A percentile compares a stretch with the other conserved stretches of the same genome.
phyloP scores from a whole-genome alignment of 1,139 yeast genomes.

The Sugiyamaella paludigena region DNA sequence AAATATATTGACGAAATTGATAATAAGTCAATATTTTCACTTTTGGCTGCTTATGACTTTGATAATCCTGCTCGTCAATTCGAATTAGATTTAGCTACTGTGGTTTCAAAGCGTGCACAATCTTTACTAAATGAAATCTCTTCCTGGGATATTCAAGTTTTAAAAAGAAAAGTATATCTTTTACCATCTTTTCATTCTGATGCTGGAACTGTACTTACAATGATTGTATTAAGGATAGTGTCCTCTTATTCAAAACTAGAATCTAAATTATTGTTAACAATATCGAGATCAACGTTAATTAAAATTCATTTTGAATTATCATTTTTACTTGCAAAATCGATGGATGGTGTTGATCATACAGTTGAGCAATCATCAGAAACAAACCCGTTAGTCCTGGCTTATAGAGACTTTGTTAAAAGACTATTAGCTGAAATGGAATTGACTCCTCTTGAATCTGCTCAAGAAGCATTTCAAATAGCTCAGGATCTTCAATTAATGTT shows the following conservation, averaged over 20 bases:
- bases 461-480: conserved; percentile 39
- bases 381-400: conserved; percentile 32
- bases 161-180: conserved; percentile 32
- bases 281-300: conserved; percentile 38
- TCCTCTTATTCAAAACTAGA: conserved; percentile 33
- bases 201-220: conserved; percentile 37
- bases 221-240: conserved; percentile 36
- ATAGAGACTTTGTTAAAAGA: conserved; percentile 35
- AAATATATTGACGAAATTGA: conserved; percentile 32
- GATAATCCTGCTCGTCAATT: conserved; percentile 32
- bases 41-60: conserved; percentile 32
- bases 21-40: conserved; percentile 32
- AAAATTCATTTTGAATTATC: conserved; percentile 38
- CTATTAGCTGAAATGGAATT: conserved; percentile 35
- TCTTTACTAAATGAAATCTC: conserved; percentile 31
- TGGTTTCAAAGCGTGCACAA: conserved; percentile 33
- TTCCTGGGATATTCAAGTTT: conserved; percentile 34
- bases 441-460: conserved; percentile 35
- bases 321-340: conserved; percentile 26
- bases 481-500: conserved; percentile 38
- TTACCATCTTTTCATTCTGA: conserved; percentile 31
- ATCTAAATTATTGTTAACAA: conserved; percentile 34
- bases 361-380: conserved; percentile 1
- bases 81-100: conserved; percentile 36
- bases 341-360: not conserved